phyloP scores from a whole-genome alignment of 805 yeast species.

The Starmerella cellae region DNA sequence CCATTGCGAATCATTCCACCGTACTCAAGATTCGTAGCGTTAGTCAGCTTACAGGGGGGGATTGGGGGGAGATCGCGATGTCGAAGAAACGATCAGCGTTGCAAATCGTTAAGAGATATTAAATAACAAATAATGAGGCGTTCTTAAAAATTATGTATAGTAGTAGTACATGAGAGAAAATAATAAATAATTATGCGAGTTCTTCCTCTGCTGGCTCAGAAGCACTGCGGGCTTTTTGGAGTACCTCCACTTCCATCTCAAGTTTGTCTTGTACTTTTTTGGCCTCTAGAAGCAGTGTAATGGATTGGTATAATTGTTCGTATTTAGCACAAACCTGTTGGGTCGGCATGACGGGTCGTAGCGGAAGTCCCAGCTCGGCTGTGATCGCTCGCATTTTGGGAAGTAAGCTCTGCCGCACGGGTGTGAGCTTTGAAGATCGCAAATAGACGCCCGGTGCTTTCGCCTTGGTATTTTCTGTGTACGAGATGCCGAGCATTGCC shows the following conservation, averaged over 20 bases:
- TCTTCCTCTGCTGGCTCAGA: too few relatives aligned
- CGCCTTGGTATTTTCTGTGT: conserved; percentile 35
- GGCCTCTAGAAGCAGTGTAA: conserved; percentile 61
- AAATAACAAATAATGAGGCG: too few relatives aligned
- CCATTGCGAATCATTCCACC: too few relatives aligned
- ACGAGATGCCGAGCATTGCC: conserved; percentile 67
- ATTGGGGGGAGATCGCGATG: too few relatives aligned
- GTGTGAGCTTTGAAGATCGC: conserved; percentile 65
- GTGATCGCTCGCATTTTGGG: conserved; percentile 46
- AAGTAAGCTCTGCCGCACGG: conserved; percentile 65
- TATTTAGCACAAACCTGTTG: conserved; percentile 60
- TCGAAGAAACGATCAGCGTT: too few relatives aligned
- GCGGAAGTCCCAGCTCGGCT: conserved; percentile 67
- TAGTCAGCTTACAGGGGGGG: too few relatives aligned
- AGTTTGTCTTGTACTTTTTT: conserved; percentile 79
- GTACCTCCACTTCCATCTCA: conserved; percentile 58
- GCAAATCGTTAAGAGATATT: too few relatives aligned
- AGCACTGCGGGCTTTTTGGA: conserved; percentile 4
- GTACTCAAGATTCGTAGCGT: too few relatives aligned
- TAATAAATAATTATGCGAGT: too few relatives aligned
- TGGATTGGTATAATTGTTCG: conserved; percentile 58
- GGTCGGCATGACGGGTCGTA: conserved; percentile 81
- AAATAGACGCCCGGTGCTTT: conserved; percentile 58
- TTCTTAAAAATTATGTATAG: too few relatives aligned
- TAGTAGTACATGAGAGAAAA: too few relatives aligned